Evolutionary conservation across 768 basidiomycete species (phyloP).

Genomic region (Zangia roseola): DNA sequence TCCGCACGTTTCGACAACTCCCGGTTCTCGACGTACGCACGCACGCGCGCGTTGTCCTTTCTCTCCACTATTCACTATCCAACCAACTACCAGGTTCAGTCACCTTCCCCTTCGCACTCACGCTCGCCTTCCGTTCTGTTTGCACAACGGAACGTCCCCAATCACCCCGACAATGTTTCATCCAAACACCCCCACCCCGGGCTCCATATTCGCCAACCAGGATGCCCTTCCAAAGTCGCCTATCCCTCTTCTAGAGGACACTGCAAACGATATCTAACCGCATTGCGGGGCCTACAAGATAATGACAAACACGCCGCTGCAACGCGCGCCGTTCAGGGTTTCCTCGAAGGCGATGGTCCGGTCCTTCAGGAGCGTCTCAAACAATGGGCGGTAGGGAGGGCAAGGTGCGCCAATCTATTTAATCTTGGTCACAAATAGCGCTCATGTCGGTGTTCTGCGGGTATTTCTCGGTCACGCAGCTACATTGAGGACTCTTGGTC

Average conservation of each 20-base stretch:
- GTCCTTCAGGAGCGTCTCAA: slow-evolving; percentile 73
- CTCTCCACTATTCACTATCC: no score
- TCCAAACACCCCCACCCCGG: slow-evolving; percentile 9
- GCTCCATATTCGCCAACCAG: slow-evolving; percentile 58
- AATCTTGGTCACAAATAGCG: not conserved
- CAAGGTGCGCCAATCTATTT: slow-evolving; percentile 50
- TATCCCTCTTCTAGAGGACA: slow-evolving; percentile 85
- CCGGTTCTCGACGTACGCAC: no score
- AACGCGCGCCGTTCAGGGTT: slow-evolving; percentile 70
- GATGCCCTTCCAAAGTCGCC: slow-evolving; percentile 85
- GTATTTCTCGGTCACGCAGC: slow-evolving; percentile 36
- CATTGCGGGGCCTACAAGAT: slow-evolving; percentile 83
- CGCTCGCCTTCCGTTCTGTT: no score
- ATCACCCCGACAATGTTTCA: slow-evolving; percentile 9
- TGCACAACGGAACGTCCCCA: no score
- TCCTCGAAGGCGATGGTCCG: slow-evolving; percentile 78
- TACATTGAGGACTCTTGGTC: slow-evolving; percentile 98
- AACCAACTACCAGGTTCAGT: no score
- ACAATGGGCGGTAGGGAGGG: slow-evolving; percentile 71
- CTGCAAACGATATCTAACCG: slow-evolving; percentile 76
- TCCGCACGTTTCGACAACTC: no score
- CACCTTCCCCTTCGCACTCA: no score
- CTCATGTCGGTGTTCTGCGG: not conserved
- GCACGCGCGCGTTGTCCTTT: no score
- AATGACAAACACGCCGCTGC: slow-evolving; percentile 77